Conservation (phyloP, 177 flowering plant genomes). For the Telopea speciosissima region DNA sequence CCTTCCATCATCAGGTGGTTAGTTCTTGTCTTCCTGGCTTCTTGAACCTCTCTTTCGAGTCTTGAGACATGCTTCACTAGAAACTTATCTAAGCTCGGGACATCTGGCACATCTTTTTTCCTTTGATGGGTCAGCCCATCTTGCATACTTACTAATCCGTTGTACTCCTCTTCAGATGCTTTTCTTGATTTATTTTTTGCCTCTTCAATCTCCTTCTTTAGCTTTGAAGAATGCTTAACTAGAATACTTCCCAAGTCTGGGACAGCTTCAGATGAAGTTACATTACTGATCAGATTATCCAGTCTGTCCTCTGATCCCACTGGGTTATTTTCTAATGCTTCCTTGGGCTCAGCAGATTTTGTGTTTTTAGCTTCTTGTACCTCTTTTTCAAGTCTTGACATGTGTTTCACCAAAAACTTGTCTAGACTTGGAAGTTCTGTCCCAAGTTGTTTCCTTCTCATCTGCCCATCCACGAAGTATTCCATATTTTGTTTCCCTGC, state of each 20-base stretch:
- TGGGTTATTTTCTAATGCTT: background rate
- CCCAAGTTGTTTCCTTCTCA: slow-evolving; percentile 30
- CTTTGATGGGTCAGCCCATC: slow-evolving; percentile 1
- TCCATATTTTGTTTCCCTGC: slow-evolving; percentile 17
- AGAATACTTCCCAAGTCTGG: slow-evolving; percentile 49
- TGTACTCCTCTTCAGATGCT: slow-evolving; percentile 10
- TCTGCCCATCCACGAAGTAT: slow-evolving; percentile 12
- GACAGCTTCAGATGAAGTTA: slow-evolving; percentile 20
- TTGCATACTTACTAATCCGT: slow-evolving; percentile 16
- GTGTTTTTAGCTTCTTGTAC: slow-evolving; percentile 70
- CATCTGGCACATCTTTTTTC: slow-evolving; percentile 14
- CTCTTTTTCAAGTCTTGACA: slow-evolving; percentile 79
- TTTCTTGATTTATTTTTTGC: slow-evolving; percentile 30
- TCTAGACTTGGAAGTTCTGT: slow-evolving; percentile 69
- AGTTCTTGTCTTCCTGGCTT: slow-evolving; percentile 45
- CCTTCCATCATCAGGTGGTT: slow-evolving; percentile 1
- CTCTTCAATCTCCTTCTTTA: slow-evolving; percentile 52
- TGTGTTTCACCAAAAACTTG: slow-evolving; percentile 75
- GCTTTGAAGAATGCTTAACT: slow-evolving; percentile 48
- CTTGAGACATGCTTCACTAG: background rate
- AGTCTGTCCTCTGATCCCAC: background rate
- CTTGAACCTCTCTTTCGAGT: slow-evolving; percentile 32
- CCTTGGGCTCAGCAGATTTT: slow-evolving; percentile 22
- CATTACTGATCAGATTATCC: background rate
- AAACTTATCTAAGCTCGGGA: slow-evolving; percentile 43